Evolutionary conservation across 495 filamentous ascomycete genomes (phyloP), one percentile per base, ranked within the genome.

Genomic region (Penicillium daleae): DNA sequence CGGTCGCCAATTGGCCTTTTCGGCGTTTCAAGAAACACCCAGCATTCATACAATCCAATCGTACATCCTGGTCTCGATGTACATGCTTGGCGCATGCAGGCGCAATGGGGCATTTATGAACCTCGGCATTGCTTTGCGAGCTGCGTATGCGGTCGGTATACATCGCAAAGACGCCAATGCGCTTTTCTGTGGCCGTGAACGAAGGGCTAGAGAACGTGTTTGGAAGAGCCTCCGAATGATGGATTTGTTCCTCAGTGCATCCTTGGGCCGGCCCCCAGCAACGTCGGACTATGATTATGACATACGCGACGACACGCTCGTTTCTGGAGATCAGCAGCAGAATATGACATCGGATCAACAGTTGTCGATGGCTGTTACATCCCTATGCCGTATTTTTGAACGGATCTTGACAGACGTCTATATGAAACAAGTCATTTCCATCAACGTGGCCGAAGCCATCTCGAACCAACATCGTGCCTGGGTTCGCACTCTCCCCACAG

Each of bases 401-500:
- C 76, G 79, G 6, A 88, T 89, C 24, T 78, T 92, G 19, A 86
- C 81, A 26, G 86, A 84, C 46, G 85, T 92, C 22, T 92, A 91
- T 65, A 86, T 89, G 60, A 82, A 85, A 50, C 81, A 87, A 60
- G 90, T 87, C 61, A 85, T 91, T 44, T 91, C 87, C 8, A 88
- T 87, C 32, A 75, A 80, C 22, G 78, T 87, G 22, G 88, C 87
- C 2, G 86, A 90, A 63, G 80, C 85, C 26, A 90, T 91, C 35
- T 85, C 87, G 42, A 83, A 89, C 63, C 80, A 75, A 74, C 87
- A 69, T 71, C 79, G 71, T 19, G 67, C 67, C 19, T 80, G 77
- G 77, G 77, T 80, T 46, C 68, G 71, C 22, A 77, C 67, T 35
- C 49, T 80, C 3, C 77, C 77, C 2, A 35, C 62, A 10, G 66